phyloP scores from a whole-genome alignment of 2,329 filamentous ascomycete species.

The Exophiala lecanii-corni region DNA sequence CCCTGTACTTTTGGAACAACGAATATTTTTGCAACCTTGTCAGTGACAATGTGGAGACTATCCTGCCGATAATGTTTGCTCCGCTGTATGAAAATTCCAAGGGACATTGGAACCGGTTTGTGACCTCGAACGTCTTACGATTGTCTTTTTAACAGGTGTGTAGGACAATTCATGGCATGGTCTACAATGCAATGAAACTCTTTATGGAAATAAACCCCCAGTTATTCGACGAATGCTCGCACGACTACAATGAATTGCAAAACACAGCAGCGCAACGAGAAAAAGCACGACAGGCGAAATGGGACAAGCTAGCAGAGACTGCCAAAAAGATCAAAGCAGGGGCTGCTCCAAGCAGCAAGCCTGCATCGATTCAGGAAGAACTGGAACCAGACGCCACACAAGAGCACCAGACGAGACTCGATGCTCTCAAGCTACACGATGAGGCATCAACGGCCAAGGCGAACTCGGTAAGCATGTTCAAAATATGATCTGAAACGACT shows the following conservation, averaged over 20 bases:
- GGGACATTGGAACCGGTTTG: slow-evolving; percentile 94
- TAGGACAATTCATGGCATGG: slow-evolving; percentile 98
- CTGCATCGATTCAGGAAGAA: slow-evolving; percentile 36
- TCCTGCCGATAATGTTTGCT: slow-evolving; percentile 98
- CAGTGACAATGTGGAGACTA: slow-evolving; percentile 97
- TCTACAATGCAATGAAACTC: slow-evolving; percentile 99
- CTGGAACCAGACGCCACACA: slow-evolving; percentile 75
- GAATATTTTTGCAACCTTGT: slow-evolving; percentile 99
- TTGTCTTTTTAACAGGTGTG: slow-evolving; percentile 29
- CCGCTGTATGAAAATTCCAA: slow-evolving; percentile 98
- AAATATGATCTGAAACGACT: background rate
- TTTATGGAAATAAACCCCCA: slow-evolving; percentile 99
- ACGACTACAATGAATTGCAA: slow-evolving; percentile 95
- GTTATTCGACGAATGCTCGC: slow-evolving; percentile 96
- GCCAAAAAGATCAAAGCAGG: slow-evolving; percentile 64
- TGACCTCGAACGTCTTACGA: background rate
- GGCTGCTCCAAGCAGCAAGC: slow-evolving; percentile 31
- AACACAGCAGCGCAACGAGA: slow-evolving; percentile 85
- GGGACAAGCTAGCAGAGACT: slow-evolving; percentile 79
- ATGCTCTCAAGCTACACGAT: slow-evolving; percentile 87
- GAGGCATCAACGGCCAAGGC: slow-evolving; percentile 53
- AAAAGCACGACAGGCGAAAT: slow-evolving; percentile 75
- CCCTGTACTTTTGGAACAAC: slow-evolving; percentile 99
- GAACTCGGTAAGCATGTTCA: slow-evolving; percentile 40
- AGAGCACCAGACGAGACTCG: slow-evolving; percentile 79